phyloP scores from a whole-genome alignment of 768 basidiomycete species.

The Tulasnella sp. region DNA sequence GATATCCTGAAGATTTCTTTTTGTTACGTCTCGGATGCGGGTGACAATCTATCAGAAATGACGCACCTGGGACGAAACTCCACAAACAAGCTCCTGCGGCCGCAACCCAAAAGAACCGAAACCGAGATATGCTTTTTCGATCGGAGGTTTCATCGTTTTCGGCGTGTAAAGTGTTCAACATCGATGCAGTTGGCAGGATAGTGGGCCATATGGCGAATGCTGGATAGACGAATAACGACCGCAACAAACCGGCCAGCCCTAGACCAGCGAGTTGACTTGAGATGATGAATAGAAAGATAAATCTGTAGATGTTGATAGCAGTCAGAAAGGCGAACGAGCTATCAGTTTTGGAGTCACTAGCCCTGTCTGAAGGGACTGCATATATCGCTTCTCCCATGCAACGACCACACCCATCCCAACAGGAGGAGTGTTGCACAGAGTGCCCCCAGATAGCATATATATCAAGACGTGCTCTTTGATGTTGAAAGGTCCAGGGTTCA shows the following conservation, averaged over 20 bases:
- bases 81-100: conserved; percentile 58
- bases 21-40: neutral
- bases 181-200: conserved; percentile 82
- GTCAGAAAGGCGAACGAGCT: neutral
- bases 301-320: conserved; percentile 26
- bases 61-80: conserved; percentile 81
- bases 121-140: conserved; percentile 48
- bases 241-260: conserved; percentile 78
- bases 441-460: conserved; percentile 77
- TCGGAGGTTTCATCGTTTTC: conserved; percentile 53
- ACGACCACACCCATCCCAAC: conserved; percentile 79
- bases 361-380: conserved; percentile 54
- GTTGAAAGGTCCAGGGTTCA: conserved; percentile 94
- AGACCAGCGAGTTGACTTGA: conserved; percentile 91
- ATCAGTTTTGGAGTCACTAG: too few relatives aligned
- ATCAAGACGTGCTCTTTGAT: conserved; percentile 92
- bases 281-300: conserved; percentile 64
- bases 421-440: conserved; percentile 20
- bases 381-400: conserved; percentile 67
- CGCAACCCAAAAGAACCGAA: conserved; percentile 67
- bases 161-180: conserved; percentile 93
- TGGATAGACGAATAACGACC: conserved; percentile 90
- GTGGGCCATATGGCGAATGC: conserved; percentile 98
- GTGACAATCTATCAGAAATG: neutral
- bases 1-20: conserved; percentile 47